Evolutionary conservation across 305 asterid genomes (phyloP), one percentile per base, ranked within the genome.

Genomic region (Galium porrigens): DNA sequence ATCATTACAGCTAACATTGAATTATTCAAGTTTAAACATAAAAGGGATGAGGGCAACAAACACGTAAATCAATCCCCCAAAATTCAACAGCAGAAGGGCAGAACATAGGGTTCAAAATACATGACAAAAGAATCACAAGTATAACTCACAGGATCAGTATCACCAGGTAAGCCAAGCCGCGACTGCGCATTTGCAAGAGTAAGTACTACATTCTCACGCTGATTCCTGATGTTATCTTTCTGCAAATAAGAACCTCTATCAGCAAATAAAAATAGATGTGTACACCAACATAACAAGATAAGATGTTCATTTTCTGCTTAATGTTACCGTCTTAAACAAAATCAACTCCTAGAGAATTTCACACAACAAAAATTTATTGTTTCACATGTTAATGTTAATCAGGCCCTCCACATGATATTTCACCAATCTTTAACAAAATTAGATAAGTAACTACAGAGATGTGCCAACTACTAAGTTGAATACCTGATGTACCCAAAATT

Each of bases 211-310:
- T 89, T 86, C 80, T 92, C 99, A n/a, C 99, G 96, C 76, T 92
- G 99, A 84, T 89, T 92, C 76, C 89, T 75, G 72, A 83, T 69
- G 68, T 89, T 92, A 85, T 92, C 99, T 78, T 87, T 89, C 99
- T 92, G 94, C 60, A 64, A 72, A 79, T 71, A 78, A 51, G 56
- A 53, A 67, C 37, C 58, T 33, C 59, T 5, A 41, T 65, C 65
- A 58, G 63, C 9, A 54, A 20, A 70, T 49, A 27, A 6, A 56
- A 62, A 33, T 14, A 59, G 41, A 63, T 3, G 20, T 49, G 17
- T 62, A 25, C 56, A n/a, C 46, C 11, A 42, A 6, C 1, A 25
- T 17, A 14, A 22, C 1, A 3, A 20, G 27, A 54, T 18, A 54
- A 22, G 15, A 10, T 48, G 53, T 4, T 15, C n/a, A 20, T 48